These are phyloP conservation scores for Auricularia sp. DNA, from an alignment of 768 basidiomycete genomes.

Conservation along the genomic window DNA sequence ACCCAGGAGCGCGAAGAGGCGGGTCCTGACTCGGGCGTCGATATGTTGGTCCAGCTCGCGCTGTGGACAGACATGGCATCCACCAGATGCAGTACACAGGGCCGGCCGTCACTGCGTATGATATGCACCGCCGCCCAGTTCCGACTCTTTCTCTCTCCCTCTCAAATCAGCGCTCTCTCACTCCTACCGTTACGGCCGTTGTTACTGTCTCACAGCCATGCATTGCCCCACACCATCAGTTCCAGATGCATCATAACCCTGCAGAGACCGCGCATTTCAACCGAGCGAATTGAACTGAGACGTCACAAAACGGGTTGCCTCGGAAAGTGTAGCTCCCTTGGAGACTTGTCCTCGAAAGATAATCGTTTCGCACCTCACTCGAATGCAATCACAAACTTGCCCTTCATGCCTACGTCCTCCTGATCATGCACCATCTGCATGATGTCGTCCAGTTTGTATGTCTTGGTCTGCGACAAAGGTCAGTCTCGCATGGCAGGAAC, in stretches of 20 bases:
- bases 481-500: neutral
- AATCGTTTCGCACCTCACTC: neutral
- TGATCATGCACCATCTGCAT: constrained; percentile 1
- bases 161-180: too few species aligned
- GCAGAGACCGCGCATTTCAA: too few species aligned
- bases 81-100: neutral
- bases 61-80: neutral
- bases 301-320: too few species aligned
- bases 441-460: neutral
- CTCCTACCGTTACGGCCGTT: too few species aligned
- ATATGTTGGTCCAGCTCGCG: neutral
- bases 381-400: constrained; percentile 2
- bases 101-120: neutral
- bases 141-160: too few species aligned
- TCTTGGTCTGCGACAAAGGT: neutral
- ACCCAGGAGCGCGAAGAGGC: neutral
- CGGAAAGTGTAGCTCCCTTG: too few species aligned
- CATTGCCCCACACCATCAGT: too few species aligned
- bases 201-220: too few species aligned
- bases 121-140: too few species aligned
- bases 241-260: too few species aligned
- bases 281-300: too few species aligned
- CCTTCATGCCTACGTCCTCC: constrained; percentile 1
- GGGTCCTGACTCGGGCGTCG: neutral
- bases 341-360: too few species aligned